Conservation (phyloP, 768 basidiomycete species). For the Russula virescens region DNA sequence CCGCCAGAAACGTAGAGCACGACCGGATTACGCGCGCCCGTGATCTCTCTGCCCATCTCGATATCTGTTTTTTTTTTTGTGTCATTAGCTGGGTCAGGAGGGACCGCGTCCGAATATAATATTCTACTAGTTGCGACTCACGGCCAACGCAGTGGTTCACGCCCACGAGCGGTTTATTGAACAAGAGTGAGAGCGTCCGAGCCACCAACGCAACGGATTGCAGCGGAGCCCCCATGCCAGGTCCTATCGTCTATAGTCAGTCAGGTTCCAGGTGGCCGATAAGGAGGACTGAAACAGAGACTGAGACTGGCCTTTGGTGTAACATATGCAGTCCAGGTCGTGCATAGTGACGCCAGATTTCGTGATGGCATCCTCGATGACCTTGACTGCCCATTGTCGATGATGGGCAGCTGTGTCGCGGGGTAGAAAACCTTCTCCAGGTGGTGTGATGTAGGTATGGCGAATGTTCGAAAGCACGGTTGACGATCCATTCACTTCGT, state of each 20-base stretch:
- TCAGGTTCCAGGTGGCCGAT: neutral
- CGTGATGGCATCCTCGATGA: conserved; percentile 70
- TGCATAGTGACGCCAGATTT: conserved; percentile 65
- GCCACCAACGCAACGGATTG: conserved; percentile 95
- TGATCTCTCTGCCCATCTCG: conserved; percentile 96
- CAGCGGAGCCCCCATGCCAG: conserved; percentile 98
- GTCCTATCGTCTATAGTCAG: conserved; percentile 48
- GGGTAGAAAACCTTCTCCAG: conserved; percentile 96
- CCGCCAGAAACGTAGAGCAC: conserved; percentile 98
- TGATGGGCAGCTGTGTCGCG: conserved; percentile 95
- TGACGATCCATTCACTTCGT: conserved; percentile 65
- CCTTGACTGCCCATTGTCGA: conserved; percentile 81
- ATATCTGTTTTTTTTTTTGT: conserved; percentile 57
- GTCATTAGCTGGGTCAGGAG: neutral
- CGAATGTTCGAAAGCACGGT: conserved; percentile 86
- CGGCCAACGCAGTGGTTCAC: conserved; percentile 99
- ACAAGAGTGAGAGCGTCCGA: conserved; percentile 81
- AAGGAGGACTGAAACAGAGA: too few relatives aligned
- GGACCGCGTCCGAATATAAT: neutral
- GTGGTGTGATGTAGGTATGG: conserved; percentile 98
- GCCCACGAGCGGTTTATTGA: conserved; percentile 86
- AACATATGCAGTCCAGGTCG: conserved; percentile 92
- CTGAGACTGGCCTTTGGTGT: conserved; percentile 72
- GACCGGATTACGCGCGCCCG: conserved; percentile 90
- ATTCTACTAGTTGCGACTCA: conserved; percentile 38